Conservation (phyloP, 352 stramenopile genomes). For the Phytophthora cactorum region DNA sequence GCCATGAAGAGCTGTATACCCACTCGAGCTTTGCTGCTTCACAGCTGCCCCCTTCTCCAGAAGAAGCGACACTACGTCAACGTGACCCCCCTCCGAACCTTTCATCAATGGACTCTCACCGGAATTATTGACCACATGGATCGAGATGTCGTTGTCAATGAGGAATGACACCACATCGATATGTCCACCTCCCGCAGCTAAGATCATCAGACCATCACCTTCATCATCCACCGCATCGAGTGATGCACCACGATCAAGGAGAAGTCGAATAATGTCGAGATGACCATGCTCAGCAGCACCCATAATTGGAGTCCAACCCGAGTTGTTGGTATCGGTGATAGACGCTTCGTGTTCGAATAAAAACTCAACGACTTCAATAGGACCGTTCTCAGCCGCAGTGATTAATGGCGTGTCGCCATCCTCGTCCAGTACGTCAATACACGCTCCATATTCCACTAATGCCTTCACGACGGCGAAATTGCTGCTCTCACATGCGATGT, state of each 20-base stretch:
- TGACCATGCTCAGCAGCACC: not conserved
- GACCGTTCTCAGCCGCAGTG: not conserved
- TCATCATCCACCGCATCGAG: slow-evolving; percentile 3
- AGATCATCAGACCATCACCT: not conserved
- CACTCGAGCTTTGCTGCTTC: not conserved
- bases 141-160: no score
- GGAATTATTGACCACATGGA: not conserved
- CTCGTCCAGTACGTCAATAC: not conserved
- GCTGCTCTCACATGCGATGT: slow-evolving; percentile 6
- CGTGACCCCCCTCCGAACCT: not conserved
- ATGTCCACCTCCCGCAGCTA: not conserved
- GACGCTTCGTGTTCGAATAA: not conserved
- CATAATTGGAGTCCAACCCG: slow-evolving; percentile 1
- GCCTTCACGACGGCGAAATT: slow-evolving; percentile 1
- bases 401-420: slow-evolving; percentile 6
- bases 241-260: slow-evolving; percentile 4
- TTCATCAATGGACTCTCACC: not conserved
- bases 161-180: slow-evolving; percentile 3
- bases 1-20: slow-evolving; percentile 2
- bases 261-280: slow-evolving; percentile 2
- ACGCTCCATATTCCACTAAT: slow-evolving; percentile 1
- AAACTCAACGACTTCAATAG: not conserved
- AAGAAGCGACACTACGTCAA: slow-evolving; percentile 1
- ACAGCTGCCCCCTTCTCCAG: not conserved
- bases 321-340: not conserved